These are phyloP conservation scores for Suhomyces bokatorum DNA, from an alignment of 1,139 yeast species.

Conservation along the genomic window DNA sequence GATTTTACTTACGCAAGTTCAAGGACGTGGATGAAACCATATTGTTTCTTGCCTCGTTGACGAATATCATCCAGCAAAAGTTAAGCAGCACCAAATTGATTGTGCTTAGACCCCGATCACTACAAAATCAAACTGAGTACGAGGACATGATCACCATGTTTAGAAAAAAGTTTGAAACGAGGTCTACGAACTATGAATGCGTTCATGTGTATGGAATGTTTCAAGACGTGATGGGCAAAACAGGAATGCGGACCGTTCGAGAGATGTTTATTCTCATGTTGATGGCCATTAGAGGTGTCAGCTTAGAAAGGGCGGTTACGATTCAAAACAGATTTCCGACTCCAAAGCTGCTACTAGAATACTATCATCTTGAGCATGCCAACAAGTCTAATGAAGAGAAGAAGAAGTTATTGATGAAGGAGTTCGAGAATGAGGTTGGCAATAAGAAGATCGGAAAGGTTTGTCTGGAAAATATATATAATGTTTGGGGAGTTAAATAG, in stretches of 20 bases:
- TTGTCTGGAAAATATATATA: conserved; percentile 60
- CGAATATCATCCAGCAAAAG: conserved; percentile 46
- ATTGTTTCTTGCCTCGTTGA: conserved; percentile 57
- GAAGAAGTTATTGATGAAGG: conserved; percentile 40
- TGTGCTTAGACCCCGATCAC: conserved; percentile 50
- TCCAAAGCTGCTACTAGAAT: conserved; percentile 53
- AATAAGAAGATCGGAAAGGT: conserved; percentile 60
- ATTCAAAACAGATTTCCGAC: conserved; percentile 70
- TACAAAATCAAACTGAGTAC: conserved; percentile 58
- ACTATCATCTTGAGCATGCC: conserved; percentile 23
- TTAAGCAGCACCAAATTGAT: conserved; percentile 38
- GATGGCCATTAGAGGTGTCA: conserved; percentile 76
- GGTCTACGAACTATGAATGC: conserved; percentile 39
- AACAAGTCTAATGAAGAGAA: conserved; percentile 29
- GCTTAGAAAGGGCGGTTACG: conserved; percentile 79
- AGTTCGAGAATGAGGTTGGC: conserved; percentile 55
- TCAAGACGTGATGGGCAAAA: conserved; percentile 69
- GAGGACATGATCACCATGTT: conserved; percentile 39
- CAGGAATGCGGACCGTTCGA: conserved; percentile 67
- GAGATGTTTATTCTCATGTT: conserved; percentile 78
- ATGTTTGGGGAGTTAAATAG: conserved; percentile 54
- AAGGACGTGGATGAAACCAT: conserved; percentile 75
- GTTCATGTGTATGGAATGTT: conserved; percentile 69
- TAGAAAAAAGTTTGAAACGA: conserved; percentile 41
- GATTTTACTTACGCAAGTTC: conserved; percentile 69